A percentile compares a stretch with the other conserved stretches of the same genome.
Conservation (phyloP, 371 early-diverging fungal species). For the Syncephalastrum sp. region DNA sequence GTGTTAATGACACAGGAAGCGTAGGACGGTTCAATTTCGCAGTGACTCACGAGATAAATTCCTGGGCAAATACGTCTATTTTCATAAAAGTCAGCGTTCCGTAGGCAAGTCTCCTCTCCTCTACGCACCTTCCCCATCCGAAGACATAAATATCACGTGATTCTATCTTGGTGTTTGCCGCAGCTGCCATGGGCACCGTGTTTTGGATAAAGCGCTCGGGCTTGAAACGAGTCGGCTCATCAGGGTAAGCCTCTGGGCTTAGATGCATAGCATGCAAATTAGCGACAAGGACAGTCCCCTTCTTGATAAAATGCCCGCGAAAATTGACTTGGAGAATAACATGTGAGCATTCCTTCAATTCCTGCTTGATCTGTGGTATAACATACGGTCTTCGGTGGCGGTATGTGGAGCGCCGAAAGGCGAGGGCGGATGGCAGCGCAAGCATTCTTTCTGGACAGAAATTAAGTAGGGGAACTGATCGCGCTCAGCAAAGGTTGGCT, state of each 20-base stretch:
- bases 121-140: constrained; percentile 19
- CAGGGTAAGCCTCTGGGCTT: constrained; percentile 10
- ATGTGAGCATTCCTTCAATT: background rate
- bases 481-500: constrained; percentile 20
- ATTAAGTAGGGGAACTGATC: constrained; percentile 21
- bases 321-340: constrained; percentile 8
- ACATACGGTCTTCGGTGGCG: constrained; percentile 29
- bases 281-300: constrained; percentile 23
- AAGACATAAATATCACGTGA: constrained; percentile 18
- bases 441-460: constrained; percentile 27
- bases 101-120: too few relatives aligned
- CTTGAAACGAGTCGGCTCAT: constrained; percentile 10
- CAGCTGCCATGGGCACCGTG: background rate
- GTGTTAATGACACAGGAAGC: too few relatives aligned
- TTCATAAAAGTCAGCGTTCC: too few relatives aligned
- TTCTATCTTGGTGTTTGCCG: constrained; percentile 7
- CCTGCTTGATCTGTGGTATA: too few relatives aligned
- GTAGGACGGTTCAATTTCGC: too few relatives aligned
- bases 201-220: constrained; percentile 22
- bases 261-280: constrained; percentile 19
- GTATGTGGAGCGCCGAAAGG: constrained; percentile 29
- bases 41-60: too few relatives aligned
- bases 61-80: too few relatives aligned
- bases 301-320: constrained; percentile 28
- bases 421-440: constrained; percentile 24